Percentiles rank a stretch among this genome's conserved stretches.
phyloP scores from a whole-genome alignment of 805 yeast genomes.

The Lachancea cidri region DNA sequence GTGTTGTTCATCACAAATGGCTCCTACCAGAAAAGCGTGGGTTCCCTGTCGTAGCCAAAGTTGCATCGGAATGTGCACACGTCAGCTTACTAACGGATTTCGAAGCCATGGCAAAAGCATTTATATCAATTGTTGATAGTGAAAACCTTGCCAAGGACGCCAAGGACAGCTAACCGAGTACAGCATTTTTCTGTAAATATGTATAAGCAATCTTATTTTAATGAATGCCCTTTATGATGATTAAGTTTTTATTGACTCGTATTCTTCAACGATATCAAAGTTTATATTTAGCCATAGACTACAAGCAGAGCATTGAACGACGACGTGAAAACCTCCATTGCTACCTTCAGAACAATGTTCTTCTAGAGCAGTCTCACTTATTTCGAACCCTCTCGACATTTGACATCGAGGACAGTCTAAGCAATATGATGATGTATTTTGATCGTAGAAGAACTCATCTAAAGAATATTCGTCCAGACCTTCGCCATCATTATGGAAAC shows the following conservation, averaged over 20 bases:
- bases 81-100: slow-evolving; percentile 74
- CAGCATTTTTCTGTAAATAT: not conserved
- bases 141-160: slow-evolving; percentile 33
- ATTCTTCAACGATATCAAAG: slow-evolving; percentile 40
- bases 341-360: slow-evolving; percentile 40
- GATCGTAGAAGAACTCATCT: slow-evolving; percentile 51
- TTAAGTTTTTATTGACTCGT: slow-evolving; percentile 8
- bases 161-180: not conserved
- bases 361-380: slow-evolving; percentile 59
- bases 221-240: too few relatives aligned
- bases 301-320: slow-evolving; percentile 78
- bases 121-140: slow-evolving; percentile 56
- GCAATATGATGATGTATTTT: slow-evolving; percentile 32
- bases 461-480: slow-evolving; percentile 66
- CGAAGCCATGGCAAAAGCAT: slow-evolving; percentile 64
- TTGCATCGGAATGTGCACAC: slow-evolving; percentile 66
- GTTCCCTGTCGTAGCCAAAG: slow-evolving; percentile 64
- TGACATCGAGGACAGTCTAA: slow-evolving; percentile 67
- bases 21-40: slow-evolving; percentile 74
- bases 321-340: slow-evolving; percentile 55
- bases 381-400: slow-evolving; percentile 44
- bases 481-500: slow-evolving; percentile 45
- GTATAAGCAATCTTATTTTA: not conserved
- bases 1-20: slow-evolving; percentile 82
- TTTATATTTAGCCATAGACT: slow-evolving; percentile 80